A percentile compares a stretch with the other conserved stretches of the same genome.
Conservation (phyloP, 108 stramenopile species). For the Cylindrotheca fusiformis region DNA sequence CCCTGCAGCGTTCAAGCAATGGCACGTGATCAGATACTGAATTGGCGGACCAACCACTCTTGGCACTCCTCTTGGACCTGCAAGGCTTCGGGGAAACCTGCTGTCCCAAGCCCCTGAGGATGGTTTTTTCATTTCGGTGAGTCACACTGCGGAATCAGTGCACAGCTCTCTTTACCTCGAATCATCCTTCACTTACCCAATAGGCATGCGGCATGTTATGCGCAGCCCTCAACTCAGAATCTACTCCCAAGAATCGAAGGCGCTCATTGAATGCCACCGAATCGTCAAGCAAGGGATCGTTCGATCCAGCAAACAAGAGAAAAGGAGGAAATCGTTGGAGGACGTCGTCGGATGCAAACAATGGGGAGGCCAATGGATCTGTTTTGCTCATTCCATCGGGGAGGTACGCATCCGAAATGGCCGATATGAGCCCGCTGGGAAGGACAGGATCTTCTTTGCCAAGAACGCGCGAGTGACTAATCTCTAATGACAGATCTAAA, state of each 20-base stretch:
- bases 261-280: constrained; percentile 77
- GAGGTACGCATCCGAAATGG: constrained; percentile 72
- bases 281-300: constrained; percentile 89
- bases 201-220: constrained; percentile 84
- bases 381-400: constrained; percentile 43
- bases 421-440: constrained; percentile 65
- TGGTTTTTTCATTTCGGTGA: too few species aligned
- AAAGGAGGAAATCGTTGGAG: constrained; percentile 65
- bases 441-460: constrained; percentile 79
- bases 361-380: constrained; percentile 74
- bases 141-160: too few species aligned
- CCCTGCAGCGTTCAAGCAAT: too few species aligned
- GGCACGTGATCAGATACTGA: constrained; percentile 6
- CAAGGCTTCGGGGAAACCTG: constrained; percentile 74
- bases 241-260: constrained; percentile 60
- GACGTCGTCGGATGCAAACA: constrained; percentile 62
- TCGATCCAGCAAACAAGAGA: constrained; percentile 57
- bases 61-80: constrained; percentile 63
- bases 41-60: constrained; percentile 44
- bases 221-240: constrained; percentile 57
- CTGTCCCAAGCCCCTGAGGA: constrained; percentile 51
- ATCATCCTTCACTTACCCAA: constrained; percentile 19
- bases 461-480: constrained; percentile 58
- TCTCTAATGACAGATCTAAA: constrained; percentile 64
- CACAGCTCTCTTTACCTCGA: too few species aligned